Conservation (phyloP, 768 basidiomycete genomes). For the Termitomyces sp. region DNA sequence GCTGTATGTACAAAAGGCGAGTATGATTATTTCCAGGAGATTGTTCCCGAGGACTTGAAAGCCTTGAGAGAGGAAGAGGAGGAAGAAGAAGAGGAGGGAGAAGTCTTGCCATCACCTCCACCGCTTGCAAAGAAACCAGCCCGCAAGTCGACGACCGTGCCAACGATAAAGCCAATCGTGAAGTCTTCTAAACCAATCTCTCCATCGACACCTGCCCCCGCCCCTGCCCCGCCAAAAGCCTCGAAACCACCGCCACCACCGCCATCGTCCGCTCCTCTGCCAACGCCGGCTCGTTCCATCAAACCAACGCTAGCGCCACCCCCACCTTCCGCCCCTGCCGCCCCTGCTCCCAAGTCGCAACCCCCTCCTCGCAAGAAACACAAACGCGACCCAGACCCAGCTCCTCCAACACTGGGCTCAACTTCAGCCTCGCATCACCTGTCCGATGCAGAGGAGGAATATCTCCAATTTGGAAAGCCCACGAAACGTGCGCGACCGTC, state of each 20-base stretch:
- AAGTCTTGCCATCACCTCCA: slow-evolving; percentile 20
- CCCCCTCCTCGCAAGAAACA: slow-evolving; percentile 13
- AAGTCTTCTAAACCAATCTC: not conserved
- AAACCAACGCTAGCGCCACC: slow-evolving; percentile 4
- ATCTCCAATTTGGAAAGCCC: slow-evolving; percentile 43
- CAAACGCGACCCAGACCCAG: slow-evolving; percentile 21
- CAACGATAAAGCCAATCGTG: not conserved
- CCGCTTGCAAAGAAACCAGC: not conserved
- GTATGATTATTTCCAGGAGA: slow-evolving; percentile 35
- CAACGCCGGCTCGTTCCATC: slow-evolving; percentile 1
- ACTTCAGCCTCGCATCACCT: not conserved
- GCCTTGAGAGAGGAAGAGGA: slow-evolving; percentile 26
- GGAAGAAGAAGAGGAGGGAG: slow-evolving; percentile 30
- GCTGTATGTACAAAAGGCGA: slow-evolving; percentile 31
- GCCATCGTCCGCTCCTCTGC: slow-evolving; percentile 6
- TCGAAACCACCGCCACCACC: slow-evolving; percentile 13
- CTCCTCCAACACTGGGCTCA: not conserved
- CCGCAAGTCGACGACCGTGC: not conserved
- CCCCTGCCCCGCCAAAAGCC: not conserved
- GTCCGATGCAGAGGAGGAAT: slow-evolving; percentile 38
- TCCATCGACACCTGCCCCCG: not conserved
- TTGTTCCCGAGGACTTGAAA: slow-evolving; percentile 24
- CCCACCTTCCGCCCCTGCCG: not conserved
- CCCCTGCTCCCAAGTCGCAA: not conserved
- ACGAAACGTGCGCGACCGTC: slow-evolving; percentile 30